Evolutionary conservation across 2,329 filamentous ascomycete genomes (phyloP).

Genomic region (Fusarium oxysporum): DNA sequence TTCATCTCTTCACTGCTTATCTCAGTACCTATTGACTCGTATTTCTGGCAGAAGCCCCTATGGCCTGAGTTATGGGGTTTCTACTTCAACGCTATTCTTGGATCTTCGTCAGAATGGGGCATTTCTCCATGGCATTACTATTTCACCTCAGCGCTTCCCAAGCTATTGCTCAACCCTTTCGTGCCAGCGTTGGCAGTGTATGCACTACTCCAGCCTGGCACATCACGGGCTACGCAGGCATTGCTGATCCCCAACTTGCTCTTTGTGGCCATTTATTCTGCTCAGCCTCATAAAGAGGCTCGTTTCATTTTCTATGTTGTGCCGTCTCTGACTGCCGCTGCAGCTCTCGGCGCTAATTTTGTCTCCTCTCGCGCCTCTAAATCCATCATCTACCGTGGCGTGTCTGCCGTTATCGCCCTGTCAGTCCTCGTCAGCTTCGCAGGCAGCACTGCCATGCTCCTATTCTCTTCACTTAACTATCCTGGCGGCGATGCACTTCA

Average conservation of each 20-base stretch:
- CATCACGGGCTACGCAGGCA: slow-evolving; percentile 55
- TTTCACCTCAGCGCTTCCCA: slow-evolving; percentile 82
- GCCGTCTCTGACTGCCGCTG: slow-evolving; percentile 81
- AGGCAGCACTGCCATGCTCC: slow-evolving; percentile 74
- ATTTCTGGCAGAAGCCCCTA: slow-evolving; percentile 88
- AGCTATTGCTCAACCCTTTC: slow-evolving; percentile 84
- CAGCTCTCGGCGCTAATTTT: slow-evolving; percentile 78
- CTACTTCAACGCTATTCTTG: slow-evolving; percentile 88
- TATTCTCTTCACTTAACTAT: slow-evolving; percentile 90
- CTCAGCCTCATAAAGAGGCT: slow-evolving; percentile 95
- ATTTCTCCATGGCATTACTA: slow-evolving; percentile 89
- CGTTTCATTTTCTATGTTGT: slow-evolving; percentile 93
- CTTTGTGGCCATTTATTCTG: slow-evolving; percentile 84
- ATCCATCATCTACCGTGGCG: slow-evolving; percentile 64
- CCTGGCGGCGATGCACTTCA: slow-evolving; percentile 85
- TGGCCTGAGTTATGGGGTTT: slow-evolving; percentile 95
- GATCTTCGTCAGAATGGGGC: slow-evolving; percentile 88
- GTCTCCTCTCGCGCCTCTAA: slow-evolving; percentile 75
- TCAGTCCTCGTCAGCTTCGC: slow-evolving; percentile 72
- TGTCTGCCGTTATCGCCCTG: slow-evolving; percentile 65
- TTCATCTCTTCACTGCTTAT: slow-evolving; percentile 73
- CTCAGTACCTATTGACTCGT: slow-evolving; percentile 85
- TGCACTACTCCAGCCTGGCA: slow-evolving; percentile 62
- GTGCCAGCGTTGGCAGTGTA: slow-evolving; percentile 66
- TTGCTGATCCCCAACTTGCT: slow-evolving; percentile 74